These are phyloP conservation scores for Termitomyces bulborhizus DNA, from an alignment of 768 basidiomycete genomes.

Conservation along the genomic window DNA sequence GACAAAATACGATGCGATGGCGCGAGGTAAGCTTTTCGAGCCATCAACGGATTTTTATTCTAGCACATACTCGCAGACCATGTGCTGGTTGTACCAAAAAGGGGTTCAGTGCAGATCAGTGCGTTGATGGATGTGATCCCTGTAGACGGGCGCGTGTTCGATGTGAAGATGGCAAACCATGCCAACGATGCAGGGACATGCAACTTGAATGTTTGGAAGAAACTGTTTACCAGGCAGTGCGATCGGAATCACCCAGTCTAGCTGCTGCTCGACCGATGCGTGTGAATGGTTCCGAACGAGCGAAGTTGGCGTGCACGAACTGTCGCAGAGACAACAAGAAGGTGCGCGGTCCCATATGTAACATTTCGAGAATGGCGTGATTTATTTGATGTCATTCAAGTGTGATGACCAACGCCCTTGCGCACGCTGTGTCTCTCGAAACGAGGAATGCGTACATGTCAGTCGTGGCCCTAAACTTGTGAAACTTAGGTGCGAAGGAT, in stretches of 20 bases:
- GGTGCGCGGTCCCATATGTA: slow-evolving; percentile 23
- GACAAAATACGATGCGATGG: slow-evolving; percentile 62
- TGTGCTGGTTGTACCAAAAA: slow-evolving; percentile 54
- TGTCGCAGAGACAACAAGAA: slow-evolving; percentile 66
- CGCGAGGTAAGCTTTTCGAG: slow-evolving; percentile 29
- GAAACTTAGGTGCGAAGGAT: slow-evolving; percentile 54
- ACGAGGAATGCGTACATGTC: slow-evolving; percentile 51
- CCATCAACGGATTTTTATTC: not conserved
- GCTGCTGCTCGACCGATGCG: slow-evolving; percentile 20
- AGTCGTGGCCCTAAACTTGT: slow-evolving; percentile 51
- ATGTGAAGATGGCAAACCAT: slow-evolving; percentile 44
- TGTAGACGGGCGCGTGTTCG: slow-evolving; percentile 53
- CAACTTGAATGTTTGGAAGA: slow-evolving; percentile 48
- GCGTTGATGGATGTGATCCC: slow-evolving; percentile 55
- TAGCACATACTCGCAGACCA: slow-evolving; percentile 33
- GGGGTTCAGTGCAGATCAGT: slow-evolving; percentile 44
- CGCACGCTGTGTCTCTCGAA: slow-evolving; percentile 47
- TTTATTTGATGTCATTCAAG: slow-evolving; percentile 21
- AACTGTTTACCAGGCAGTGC: slow-evolving; percentile 16
- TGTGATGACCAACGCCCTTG: slow-evolving; percentile 63
- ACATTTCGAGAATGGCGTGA: not conserved
- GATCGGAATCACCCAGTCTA: slow-evolving; percentile 17
- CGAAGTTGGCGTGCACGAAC: slow-evolving; percentile 52
- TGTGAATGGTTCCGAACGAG: slow-evolving; percentile 37
- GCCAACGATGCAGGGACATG: slow-evolving; percentile 46